A percentile compares a stretch with the other conserved stretches of the same genome.
phyloP scores from a whole-genome alignment of 2,329 filamentous ascomycete species.

The Xylaria sp. region DNA sequence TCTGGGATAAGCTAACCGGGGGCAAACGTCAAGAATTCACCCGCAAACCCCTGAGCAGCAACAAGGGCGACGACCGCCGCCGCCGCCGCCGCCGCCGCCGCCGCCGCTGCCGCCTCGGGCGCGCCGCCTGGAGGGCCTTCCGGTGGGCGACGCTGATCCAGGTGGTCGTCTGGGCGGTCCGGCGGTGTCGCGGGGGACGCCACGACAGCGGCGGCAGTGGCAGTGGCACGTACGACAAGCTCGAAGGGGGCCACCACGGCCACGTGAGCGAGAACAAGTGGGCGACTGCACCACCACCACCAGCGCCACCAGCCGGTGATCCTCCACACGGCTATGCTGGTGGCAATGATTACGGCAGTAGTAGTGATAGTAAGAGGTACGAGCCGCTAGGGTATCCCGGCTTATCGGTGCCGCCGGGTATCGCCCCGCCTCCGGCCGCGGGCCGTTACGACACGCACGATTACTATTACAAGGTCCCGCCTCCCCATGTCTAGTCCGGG shows the following conservation, averaged over 20 bases:
- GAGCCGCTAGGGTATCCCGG: not conserved
- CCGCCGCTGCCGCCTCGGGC: not conserved
- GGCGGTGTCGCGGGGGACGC: constrained; percentile 2
- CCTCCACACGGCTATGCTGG: not conserved
- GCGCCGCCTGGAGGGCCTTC: constrained; percentile 15
- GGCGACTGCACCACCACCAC: not conserved
- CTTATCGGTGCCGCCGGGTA: not conserved
- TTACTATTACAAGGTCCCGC: not conserved
- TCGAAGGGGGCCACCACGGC: constrained; percentile 9
- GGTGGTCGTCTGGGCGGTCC: constrained; percentile 11
- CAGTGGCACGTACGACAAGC: constrained; percentile 13
- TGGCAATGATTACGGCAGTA: not conserved
- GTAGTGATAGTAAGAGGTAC: not conserved
- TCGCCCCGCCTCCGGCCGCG: not conserved
- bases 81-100: not conserved
- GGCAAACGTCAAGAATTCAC: not conserved
- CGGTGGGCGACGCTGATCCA: constrained; percentile 16
- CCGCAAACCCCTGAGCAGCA: not conserved
- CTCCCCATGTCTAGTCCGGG: not conserved
- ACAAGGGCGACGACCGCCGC: too few relatives aligned
- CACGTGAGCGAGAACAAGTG: not conserved
- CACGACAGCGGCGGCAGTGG: constrained; percentile 2
- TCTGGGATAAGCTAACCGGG: not conserved
- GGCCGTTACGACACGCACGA: not conserved
- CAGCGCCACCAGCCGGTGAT: not conserved